Conservation (phyloP, 257 asterid species). For the Eucommia ulmoides region DNA sequence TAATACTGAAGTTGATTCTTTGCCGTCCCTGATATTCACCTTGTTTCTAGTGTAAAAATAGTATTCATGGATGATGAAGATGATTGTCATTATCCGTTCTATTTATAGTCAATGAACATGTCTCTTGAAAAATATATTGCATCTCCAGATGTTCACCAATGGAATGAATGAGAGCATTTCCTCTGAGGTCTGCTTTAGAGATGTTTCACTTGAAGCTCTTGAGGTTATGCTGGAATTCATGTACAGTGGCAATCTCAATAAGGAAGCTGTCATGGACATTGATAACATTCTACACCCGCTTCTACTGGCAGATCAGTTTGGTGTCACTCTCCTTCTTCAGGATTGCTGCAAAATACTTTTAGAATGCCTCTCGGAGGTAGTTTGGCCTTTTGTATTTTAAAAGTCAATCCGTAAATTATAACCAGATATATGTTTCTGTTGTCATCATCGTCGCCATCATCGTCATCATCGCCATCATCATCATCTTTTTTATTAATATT, state of each 20-base stretch:
- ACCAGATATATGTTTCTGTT: not conserved
- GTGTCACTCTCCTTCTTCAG: conserved; percentile 86
- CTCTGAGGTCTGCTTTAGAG: conserved; percentile 54
- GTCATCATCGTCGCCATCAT: conserved; percentile 11
- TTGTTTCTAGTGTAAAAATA: too few species aligned
- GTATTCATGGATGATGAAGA: too few species aligned
- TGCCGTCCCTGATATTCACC: too few species aligned
- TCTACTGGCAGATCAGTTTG: conserved; percentile 80
- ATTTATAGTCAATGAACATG: too few species aligned
- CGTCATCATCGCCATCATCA: too few species aligned
- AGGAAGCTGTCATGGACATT: conserved; percentile 28
- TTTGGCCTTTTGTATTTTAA: conserved; percentile 4
- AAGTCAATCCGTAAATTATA: not conserved
- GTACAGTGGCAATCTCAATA: conserved; percentile 55
- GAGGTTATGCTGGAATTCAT: conserved; percentile 69
- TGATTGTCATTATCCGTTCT: too few species aligned
- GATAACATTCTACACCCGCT: conserved; percentile 71
- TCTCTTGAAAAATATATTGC: conserved; percentile 8
- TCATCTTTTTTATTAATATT: too few species aligned
- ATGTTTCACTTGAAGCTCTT: conserved; percentile 67
- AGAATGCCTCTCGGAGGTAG: conserved; percentile 89
- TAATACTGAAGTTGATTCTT: too few species aligned
- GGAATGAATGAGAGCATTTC: conserved; percentile 91
- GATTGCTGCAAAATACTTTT: conserved; percentile 87
- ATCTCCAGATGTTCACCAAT: conserved; percentile 88